Evolutionary conservation across 1,284 basidiomycete genomes (phyloP).

Genomic region (Irpex sp.): DNA sequence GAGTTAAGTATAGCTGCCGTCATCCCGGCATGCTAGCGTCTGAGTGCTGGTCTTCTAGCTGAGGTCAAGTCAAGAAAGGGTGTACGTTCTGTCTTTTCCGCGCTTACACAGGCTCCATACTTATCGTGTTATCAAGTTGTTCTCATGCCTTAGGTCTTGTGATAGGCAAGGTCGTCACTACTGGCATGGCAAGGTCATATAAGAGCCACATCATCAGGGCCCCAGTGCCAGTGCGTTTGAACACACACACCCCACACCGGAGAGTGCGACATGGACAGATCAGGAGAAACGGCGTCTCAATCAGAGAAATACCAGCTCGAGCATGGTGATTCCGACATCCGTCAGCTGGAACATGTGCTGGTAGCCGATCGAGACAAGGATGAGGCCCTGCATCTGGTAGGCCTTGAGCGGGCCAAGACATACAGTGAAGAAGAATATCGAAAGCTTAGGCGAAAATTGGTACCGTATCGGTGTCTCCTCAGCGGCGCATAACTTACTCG

Average conservation of each 20-base stretch:
- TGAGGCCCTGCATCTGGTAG: conserved; percentile 58
- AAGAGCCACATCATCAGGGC: too few species aligned
- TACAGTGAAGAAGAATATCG: conserved; percentile 60
- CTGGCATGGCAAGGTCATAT: neutral
- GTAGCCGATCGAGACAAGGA: conserved; percentile 40
- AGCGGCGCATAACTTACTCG: neutral
- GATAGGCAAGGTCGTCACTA: neutral
- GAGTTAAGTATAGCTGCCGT: neutral
- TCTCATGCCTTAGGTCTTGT: neutral
- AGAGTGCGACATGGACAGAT: neutral
- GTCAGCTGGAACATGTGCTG: neutral
- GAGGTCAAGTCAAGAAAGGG: neutral
- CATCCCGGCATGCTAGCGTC: neutral
- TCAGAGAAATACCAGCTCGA: neutral
- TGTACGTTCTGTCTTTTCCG: neutral
- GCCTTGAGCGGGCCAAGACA: conserved; percentile 43
- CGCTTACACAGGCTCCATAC: neutral
- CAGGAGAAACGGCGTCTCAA: neutral
- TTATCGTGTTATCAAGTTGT: neutral
- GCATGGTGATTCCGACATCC: neutral
- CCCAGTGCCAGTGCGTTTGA: neutral
- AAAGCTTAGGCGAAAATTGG: conserved; percentile 55
- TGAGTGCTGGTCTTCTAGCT: neutral
- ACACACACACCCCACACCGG: neutral
- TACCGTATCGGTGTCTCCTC: conserved; percentile 18